phyloP scores from a whole-genome alignment of 2,329 filamentous ascomycete species.

The Colletotrichum higginsianum region DNA sequence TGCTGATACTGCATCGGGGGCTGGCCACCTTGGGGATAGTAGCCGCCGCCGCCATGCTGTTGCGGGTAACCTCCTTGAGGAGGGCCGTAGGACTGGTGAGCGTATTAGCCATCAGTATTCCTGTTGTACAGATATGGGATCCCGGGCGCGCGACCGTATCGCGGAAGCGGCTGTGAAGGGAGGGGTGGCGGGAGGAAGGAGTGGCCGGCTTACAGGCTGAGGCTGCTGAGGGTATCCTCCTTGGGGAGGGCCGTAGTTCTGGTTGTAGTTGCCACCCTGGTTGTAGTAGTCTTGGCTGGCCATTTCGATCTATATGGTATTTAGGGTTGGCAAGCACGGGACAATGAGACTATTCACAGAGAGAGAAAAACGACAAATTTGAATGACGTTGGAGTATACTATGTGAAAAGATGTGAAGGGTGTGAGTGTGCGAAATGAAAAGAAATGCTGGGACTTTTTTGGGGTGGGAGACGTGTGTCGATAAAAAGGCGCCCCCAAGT shows the following conservation, averaged over 20 bases:
- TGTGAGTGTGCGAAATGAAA: slow-evolving; percentile 29
- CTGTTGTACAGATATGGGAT: not conserved
- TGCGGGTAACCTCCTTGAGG: slow-evolving; percentile 50
- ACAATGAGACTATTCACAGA: slow-evolving; percentile 8
- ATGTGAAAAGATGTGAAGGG: not conserved
- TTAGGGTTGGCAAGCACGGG: not conserved
- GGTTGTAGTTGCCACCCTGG: slow-evolving; percentile 48
- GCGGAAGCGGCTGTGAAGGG: not conserved
- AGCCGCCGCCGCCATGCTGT: slow-evolving; percentile 48
- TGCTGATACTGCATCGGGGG: slow-evolving; percentile 62
- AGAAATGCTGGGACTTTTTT: not conserved
- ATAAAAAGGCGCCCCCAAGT: slow-evolving; percentile 36
- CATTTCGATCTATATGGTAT: slow-evolving; percentile 47
- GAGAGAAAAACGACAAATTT: not conserved
- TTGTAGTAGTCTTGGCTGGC: slow-evolving; percentile 60
- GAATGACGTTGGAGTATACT: not conserved
- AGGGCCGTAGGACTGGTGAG: slow-evolving; percentile 50
- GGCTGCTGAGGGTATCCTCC: slow-evolving; percentile 56
- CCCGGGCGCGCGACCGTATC: not conserved
- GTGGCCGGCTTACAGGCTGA: slow-evolving; percentile 53
- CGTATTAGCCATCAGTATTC: slow-evolving; percentile 24
- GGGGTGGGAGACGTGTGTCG: slow-evolving; percentile 20
- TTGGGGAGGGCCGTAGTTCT: slow-evolving; percentile 34
- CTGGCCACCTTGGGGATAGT: slow-evolving; percentile 50
- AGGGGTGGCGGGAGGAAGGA: not conserved